Base-by-base conservation (phyloP, 2,329 filamentous ascomycete genomes). In the Colletotrichum sp. region DNA sequence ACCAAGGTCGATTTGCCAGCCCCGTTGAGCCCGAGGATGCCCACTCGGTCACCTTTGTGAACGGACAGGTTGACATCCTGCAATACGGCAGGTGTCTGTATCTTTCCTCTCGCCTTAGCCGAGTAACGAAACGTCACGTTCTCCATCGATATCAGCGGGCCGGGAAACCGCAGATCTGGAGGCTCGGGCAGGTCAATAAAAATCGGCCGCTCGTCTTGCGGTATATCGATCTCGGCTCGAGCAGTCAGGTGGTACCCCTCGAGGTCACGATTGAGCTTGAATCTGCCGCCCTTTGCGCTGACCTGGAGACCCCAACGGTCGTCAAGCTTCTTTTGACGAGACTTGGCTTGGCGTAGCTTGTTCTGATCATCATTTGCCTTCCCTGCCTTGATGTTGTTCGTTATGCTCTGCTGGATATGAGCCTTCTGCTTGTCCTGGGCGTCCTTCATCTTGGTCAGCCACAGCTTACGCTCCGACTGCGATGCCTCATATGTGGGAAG, bases 331-430 rank as follows among this genome's bases (percentile, higher is more conserved):
- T 96, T 96, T 85, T 96, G 94, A 1, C 95, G 89, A 6, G 93
- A 95, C 77, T 96, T 96, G 6, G 95, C 95, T 86, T 96, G 94
- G n/a, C 94, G 92, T 4, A 98, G 88, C 82, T 96, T 96, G 82
- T 96, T 96, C 79, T 96, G 93, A 80, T 98, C 95, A 34, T 95
- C 94, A 30, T 93, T 93, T 64, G 92, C 92, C 82, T 93, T 94
- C 8, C 94, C 95, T 24, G 93, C 91, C 78, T 93, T 93, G 80
- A 95, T 90, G 78, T 94, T 96, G 75, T 93, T 91, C 24, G 90
- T 88, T 67, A 98, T 95, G 0, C 93, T 94, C 79, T 94, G 91
- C 83, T 96, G 93, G 77, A 98, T 94, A 80, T 97, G 94, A 5
- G 94, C 92, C 71, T 92, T 93, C 82, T 98, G 94, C 81, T 92